Percentiles rank a stretch among this genome's conserved stretches.
phyloP scores from a whole-genome alignment of 495 filamentous ascomycete species.

The Amniculicola lignicola region DNA sequence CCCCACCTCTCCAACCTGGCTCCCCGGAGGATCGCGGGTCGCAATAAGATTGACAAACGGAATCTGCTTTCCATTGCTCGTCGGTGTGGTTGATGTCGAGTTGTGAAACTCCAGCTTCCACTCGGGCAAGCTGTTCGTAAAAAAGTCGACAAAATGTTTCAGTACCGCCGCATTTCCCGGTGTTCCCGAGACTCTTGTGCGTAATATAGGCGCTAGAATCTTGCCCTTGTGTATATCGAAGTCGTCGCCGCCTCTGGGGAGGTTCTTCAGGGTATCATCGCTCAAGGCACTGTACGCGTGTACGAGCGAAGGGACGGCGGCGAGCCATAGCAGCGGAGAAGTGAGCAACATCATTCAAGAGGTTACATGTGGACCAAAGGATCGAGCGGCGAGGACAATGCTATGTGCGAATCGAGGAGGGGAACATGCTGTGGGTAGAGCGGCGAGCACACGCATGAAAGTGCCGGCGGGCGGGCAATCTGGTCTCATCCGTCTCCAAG shows the following conservation, averaged over 20 bases:
- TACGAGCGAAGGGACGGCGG: slow-evolving; percentile 29
- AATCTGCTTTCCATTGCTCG: slow-evolving; percentile 64
- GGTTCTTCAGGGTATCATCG: slow-evolving; percentile 61
- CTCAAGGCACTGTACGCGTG: slow-evolving; percentile 71
- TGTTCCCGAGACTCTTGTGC: slow-evolving; percentile 84
- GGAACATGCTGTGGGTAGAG: neutral
- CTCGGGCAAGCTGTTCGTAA: slow-evolving; percentile 64
- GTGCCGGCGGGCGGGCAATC: neutral
- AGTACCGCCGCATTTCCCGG: slow-evolving; percentile 67
- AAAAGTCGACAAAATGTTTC: slow-evolving; percentile 81
- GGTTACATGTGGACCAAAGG: neutral
- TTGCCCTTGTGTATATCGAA: slow-evolving; percentile 75
- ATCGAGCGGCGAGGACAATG: neutral
- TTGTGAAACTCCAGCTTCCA: slow-evolving; percentile 86
- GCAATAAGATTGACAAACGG: slow-evolving; percentile 88
- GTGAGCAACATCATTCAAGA: slow-evolving; percentile 1
- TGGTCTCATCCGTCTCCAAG: neutral
- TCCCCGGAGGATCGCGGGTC: slow-evolving; percentile 86
- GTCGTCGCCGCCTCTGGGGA: slow-evolving; percentile 70
- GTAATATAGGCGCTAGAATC: slow-evolving; percentile 83
- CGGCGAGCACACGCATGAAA: neutral
- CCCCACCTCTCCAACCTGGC: slow-evolving; percentile 66
- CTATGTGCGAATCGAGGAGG: neutral
- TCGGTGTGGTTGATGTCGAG: slow-evolving; percentile 76
- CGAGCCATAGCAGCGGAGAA: slow-evolving; percentile 8